phyloP scores from a whole-genome alignment of 768 basidiomycete genomes.

The Pluteus cervinus region DNA sequence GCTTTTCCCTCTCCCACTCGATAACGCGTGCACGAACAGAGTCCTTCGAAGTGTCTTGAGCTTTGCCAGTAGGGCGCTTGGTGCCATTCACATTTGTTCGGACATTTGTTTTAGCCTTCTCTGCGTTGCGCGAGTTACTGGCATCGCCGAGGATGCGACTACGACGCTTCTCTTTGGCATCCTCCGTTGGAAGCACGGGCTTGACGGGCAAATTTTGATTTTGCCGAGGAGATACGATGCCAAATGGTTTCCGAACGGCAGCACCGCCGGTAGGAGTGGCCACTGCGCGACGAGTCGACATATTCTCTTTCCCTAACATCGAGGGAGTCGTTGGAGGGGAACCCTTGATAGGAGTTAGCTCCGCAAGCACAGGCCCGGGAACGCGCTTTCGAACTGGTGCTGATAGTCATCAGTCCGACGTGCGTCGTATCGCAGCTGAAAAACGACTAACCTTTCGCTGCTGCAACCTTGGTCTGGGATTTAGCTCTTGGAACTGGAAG shows the following conservation, averaged over 20 bases:
- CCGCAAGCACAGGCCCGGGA: slow-evolving; percentile 24
- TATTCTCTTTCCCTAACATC: slow-evolving; percentile 34
- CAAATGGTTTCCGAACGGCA: slow-evolving; percentile 32
- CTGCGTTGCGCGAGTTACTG: slow-evolving; percentile 5
- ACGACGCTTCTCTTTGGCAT: slow-evolving; percentile 9
- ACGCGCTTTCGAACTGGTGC: slow-evolving; percentile 33
- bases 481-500: slow-evolving; percentile 29
- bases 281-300: slow-evolving; percentile 7
- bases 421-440: not conserved
- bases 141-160: slow-evolving; percentile 6
- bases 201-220: slow-evolving; percentile 16
- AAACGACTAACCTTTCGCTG: slow-evolving; percentile 27
- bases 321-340: slow-evolving; percentile 39
- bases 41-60: slow-evolving; percentile 36
- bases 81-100: slow-evolving; percentile 10
- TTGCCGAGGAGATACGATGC: slow-evolving; percentile 18
- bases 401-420: slow-evolving; percentile 7
- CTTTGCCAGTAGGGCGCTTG: slow-evolving; percentile 6
- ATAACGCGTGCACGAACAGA: slow-evolving; percentile 55
- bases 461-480: slow-evolving; percentile 38
- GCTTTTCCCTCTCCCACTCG: slow-evolving; percentile 73
- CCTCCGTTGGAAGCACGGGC: slow-evolving; percentile 5
- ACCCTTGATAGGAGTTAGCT: slow-evolving; percentile 49
- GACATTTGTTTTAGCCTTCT: slow-evolving; percentile 7
- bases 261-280: slow-evolving; percentile 13